Evolutionary conservation across 2,329 filamentous ascomycete species (phyloP).

Genomic region (Claviceps maximensis): DNA sequence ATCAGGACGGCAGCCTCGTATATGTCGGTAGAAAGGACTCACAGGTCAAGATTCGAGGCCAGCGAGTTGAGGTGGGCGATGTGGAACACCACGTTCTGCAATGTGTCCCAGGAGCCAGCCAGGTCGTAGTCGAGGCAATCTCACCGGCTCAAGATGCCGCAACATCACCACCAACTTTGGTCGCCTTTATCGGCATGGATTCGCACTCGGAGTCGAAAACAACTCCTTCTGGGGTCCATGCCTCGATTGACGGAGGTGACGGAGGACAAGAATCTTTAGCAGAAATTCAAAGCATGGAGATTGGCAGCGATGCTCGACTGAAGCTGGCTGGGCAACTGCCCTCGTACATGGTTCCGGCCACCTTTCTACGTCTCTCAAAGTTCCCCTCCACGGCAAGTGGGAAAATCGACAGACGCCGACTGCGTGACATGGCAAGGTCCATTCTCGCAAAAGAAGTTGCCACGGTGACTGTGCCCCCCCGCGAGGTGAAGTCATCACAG

Average conservation of each 20-base stretch:
- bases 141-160: neutral
- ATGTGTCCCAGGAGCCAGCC: neutral
- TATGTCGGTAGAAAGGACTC: slow-evolving; percentile 14
- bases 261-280: neutral
- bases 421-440: slow-evolving; percentile 5
- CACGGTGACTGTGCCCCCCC: no score
- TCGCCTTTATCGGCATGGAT: neutral
- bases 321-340: slow-evolving; percentile 5
- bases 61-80: slow-evolving; percentile 13
- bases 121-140: neutral
- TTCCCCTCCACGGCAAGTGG: slow-evolving; percentile 7
- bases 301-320: neutral
- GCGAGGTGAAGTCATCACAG: no score
- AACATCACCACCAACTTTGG: neutral
- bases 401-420: slow-evolving; percentile 7
- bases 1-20: slow-evolving; percentile 11
- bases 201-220: no score
- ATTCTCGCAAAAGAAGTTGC: neutral
- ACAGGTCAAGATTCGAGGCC: slow-evolving; percentile 14
- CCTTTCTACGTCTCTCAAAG: slow-evolving; percentile 5
- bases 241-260: neutral
- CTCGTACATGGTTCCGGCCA: slow-evolving; percentile 9
- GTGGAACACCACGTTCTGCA: slow-evolving; percentile 6
- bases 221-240: no score
- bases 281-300: neutral